phyloP scores from a whole-genome alignment of 2,329 filamentous ascomycete species.

The Ceratocystiopsis sp. region DNA sequence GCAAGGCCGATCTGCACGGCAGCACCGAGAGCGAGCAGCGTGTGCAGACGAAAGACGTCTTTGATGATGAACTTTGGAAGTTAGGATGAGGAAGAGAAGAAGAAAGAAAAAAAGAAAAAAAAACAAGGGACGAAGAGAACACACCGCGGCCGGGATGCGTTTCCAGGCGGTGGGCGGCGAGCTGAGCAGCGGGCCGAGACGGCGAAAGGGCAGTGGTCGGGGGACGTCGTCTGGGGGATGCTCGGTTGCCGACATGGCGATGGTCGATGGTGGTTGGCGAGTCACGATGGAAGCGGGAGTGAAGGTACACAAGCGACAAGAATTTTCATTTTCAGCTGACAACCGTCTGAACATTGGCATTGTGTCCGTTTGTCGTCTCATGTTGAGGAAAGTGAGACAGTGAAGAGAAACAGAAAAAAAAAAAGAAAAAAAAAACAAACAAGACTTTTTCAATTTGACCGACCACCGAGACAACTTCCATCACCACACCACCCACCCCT shows the following conservation, averaged over 20 bases:
- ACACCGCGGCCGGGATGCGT: not conserved
- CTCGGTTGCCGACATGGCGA: not conserved
- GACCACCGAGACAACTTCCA: no score
- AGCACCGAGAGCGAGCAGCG: conserved; percentile 18
- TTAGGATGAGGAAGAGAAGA: not conserved
- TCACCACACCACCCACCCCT: conserved; percentile 17
- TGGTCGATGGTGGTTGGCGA: no score
- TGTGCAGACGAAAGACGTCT: conserved; percentile 18
- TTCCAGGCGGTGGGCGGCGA: not conserved
- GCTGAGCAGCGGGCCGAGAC: not conserved
- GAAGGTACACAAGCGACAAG: no score
- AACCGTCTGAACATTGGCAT: no score
- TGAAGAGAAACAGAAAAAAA: no score
- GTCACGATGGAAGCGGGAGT: no score
- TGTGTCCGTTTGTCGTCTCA: no score
- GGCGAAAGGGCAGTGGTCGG: not conserved
- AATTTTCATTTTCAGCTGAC: no score
- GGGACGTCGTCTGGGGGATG: not conserved
- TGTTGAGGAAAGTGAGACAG: no score
- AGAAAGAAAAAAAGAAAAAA: not conserved
- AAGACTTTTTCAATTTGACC: no score
- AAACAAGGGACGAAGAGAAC: not conserved
- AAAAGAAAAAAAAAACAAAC: no score
- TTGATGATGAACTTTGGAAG: conserved; percentile 18
- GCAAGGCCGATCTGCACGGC: conserved; percentile 18